Base-by-base conservation (phyloP, 495 filamentous ascomycete species). In the Daldinia decipiens region DNA sequence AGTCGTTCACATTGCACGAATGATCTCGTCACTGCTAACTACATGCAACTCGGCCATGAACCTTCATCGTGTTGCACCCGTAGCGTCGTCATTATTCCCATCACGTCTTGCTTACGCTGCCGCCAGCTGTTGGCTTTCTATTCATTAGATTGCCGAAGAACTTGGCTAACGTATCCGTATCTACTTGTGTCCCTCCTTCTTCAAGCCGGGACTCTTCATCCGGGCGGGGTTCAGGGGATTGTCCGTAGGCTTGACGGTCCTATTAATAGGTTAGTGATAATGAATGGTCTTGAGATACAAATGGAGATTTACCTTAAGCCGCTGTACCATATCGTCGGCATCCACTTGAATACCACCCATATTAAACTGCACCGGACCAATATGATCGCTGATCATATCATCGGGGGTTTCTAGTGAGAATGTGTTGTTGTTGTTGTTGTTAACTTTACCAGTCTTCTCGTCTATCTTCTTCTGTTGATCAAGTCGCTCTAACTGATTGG, bases 261-360 rank as follows among this genome's bases (percentile, higher is more conserved):
- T 85, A 64, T 63, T 24, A 62, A 68, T n/a, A 24, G 54, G 47
- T 74, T 59, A 76, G 62, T 26, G 2, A 40, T 12, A 6, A 24
- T 21, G 2, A 39, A 24, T 17, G 2, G 36, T 5, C n/a, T 39
- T 3, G 24, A 24, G 1, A 15, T 4, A 5, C 1, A 34, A 9
- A 43, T 50, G 12, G 29, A 52, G 32, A 74, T 82, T 71, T 81
- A 95, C 93, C 87, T 93, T 93, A 51, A 97, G 83, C 76, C 92
- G 88, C 76, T 94, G 91, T 55, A 97, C 79, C 91, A 97, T 95
- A 68, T 97, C 95, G 74, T 98, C 95, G 8, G 94, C 94, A 80
- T 98, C 93, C 8, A 98, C 93, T 75, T 98, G 94, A 61, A 98
- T 97, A 62, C 95, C 95, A 21, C 94, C 95, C 86, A 97, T 93